Evolutionary conservation across 75 land plant genomes (phyloP), one percentile per base, ranked within the genome.

Genomic region (Pinus tabuliformis): DNA sequence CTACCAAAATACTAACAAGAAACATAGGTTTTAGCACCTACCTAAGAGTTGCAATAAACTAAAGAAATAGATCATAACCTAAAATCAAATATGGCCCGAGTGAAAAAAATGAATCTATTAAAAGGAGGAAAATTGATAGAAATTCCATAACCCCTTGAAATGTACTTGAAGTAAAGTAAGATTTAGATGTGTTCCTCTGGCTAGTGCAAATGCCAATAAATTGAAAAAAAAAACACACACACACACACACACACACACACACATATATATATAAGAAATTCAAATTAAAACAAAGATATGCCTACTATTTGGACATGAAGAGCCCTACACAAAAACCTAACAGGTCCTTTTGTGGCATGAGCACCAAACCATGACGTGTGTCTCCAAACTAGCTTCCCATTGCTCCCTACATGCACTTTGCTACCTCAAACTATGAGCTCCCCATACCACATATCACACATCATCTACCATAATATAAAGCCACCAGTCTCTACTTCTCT

Each of bases 401-500:
- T 87, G 80, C 89, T 83, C 22, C 95, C 93, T 37, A 93, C 95
- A 62, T 89, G 89, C 20, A 93, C 91, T 64, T 89, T 91, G 63
- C 86, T 83, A 3, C 95, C 92, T 13, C 84, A 90, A 49, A 86
- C 85, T 6, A 87, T 91, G 58, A 93, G 86, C 77, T 93, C 93
- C 13, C 91, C 91, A 81, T 87, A 89, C 95, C 95, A 93, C 91
- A 91, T 93, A 62, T 91, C 91, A 3, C 92, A 93, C 80, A 74
- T 82, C 95, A 93, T 93, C 72, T 89, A 87, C 95, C 93, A 93
- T 57, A 93, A 84, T n/a, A 91, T 89, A 91, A 91, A 93, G 18
- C 93, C 87, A 57, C 95, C 93, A 11, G 86, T 78, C 64, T 90
- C n/a, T n/a, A n/a, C n/a, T n/a, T n/a, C n/a, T n/a, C n/a, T n/a